Conservation (phyloP, 2,329 filamentous ascomycete species). For the Penicillium sp. region DNA sequence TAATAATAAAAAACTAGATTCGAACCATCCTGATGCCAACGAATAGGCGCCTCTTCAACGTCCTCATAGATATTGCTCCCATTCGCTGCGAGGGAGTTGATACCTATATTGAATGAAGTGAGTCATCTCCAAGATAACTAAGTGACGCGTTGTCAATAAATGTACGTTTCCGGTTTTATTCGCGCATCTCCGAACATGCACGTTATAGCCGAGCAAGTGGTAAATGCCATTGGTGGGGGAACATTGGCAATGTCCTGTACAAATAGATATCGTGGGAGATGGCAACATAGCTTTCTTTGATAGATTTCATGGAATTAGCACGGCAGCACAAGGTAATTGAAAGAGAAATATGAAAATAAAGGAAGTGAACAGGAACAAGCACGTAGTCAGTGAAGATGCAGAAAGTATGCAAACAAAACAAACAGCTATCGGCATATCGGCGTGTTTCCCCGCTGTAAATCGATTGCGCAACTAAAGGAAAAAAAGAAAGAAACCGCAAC, state of each 20-base stretch:
- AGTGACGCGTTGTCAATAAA: not conserved
- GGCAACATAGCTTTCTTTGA: not conserved
- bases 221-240: not conserved
- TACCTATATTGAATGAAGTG: not conserved
- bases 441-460: conserved; percentile 5
- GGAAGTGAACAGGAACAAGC: not conserved
- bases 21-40: no score
- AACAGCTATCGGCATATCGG: conserved; percentile 7
- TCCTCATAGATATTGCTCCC: no score
- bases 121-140: not conserved
- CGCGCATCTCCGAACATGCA: not conserved
- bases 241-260: not conserved
- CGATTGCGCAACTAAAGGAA: not conserved
- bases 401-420: conserved; percentile 6
- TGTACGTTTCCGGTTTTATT: not conserved
- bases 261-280: not conserved
- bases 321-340: not conserved
- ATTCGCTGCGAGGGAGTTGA: not conserved
- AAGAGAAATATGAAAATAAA: not conserved
- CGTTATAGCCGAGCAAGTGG: not conserved
- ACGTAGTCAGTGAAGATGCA: not conserved
- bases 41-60: no score
- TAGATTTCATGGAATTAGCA: not conserved
- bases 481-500: conserved; percentile 1
- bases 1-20: no score